Base-by-base conservation (phyloP, 805 yeast genomes). In the Candida namnaoensis region DNA sequence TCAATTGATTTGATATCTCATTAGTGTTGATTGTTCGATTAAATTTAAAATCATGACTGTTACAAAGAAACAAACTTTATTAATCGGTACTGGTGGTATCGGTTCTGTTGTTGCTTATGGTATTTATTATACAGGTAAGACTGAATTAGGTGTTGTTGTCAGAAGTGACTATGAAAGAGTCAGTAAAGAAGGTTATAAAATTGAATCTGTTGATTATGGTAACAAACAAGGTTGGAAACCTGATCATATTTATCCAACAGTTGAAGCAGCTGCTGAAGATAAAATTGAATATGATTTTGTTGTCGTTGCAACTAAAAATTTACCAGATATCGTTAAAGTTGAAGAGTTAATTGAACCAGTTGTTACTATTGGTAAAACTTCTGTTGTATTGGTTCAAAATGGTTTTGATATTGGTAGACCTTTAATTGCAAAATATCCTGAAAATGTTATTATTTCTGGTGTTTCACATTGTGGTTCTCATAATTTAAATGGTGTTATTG, bases 21-120 rank as follows among this genome's bases (percentile, higher is more conserved):
- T n/a, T n/a, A n/a, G n/a, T n/a, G n/a, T n/a, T n/a, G n/a, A n/a
- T n/a, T n/a, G n/a, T n/a, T n/a, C n/a, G n/a, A n/a, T n/a, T n/a
- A n/a, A n/a, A n/a, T n/a, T n/a, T n/a, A n/a, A n/a, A n/a, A n/a
- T n/a, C n/a, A 30, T 30, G 32, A 30, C 32, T 5, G 10, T 12
- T 12, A 9, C 23, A 12, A 34, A 30, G 13, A 54, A 61, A 12
- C 58, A 66, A 41, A 78, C 80, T 14, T 65, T 86, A 11, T 64
- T 86, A 8, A 72, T 87, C 34, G 95, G 95, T 10, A 74, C 87
- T 35, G 96, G 95, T 13, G 95, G 95, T 34, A 91, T 87, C 9
- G 96, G 96, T 32, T 71, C 87, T 14, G 74, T 87, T 30, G 80
- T 82, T 3, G 86, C 95, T 0, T 70, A 80, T 39, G 76, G 84